Evolutionary conservation across 2,329 filamentous ascomycete species (phyloP), one percentile per base, ranked within the genome.

Genomic region (Colletotrichum plurivorum): DNA sequence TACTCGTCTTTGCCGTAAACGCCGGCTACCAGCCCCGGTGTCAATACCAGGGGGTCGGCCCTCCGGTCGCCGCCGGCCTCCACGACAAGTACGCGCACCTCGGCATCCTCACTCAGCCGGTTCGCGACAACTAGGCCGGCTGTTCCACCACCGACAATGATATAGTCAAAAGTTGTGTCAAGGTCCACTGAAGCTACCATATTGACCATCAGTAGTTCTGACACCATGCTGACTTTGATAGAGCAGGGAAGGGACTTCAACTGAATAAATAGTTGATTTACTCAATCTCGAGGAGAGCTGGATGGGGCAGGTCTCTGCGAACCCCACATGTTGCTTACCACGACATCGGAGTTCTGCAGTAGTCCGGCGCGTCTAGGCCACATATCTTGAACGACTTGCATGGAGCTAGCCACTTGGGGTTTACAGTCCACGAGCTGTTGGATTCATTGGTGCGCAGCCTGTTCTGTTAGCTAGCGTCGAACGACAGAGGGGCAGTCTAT

Each of bases 91-190:
- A 79, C 74, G 9, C 58, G 57, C 13, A 58, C 43, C 16, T 60
- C 57, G 4, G 55, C 65, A 49, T 77, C 71, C 36, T 78, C 73
- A 15, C 74, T 72, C 9, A 79, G 71, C 25, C 77, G 76, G n/a
- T 75, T 76, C 20, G 77, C 76, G 18, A 80, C 70, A 18, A 79
- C 78, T 10, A 77, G 74, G n/a, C 78, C 78, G 0, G 77, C 69
- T 3, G 78, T 76, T 12, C 78, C 78, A 27, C 78, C 78, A 6
- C 78, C 77, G 2, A 78, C 75, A 41, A 78, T 72, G 22, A 77
- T 67, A 57, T 78, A 78, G 62, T 79, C 18, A 31, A 59, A 64
- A n/a, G 20, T 15, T 31, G 39, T 13, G 36, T 60, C 59, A 22
- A 62, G 15, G 36, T 3, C 20, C 25, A 66, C 13, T 5, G 27